These are phyloP conservation scores for Chenopodium suecicum DNA, from an alignment of 148 eudicot species.

Conservation along the genomic window DNA sequence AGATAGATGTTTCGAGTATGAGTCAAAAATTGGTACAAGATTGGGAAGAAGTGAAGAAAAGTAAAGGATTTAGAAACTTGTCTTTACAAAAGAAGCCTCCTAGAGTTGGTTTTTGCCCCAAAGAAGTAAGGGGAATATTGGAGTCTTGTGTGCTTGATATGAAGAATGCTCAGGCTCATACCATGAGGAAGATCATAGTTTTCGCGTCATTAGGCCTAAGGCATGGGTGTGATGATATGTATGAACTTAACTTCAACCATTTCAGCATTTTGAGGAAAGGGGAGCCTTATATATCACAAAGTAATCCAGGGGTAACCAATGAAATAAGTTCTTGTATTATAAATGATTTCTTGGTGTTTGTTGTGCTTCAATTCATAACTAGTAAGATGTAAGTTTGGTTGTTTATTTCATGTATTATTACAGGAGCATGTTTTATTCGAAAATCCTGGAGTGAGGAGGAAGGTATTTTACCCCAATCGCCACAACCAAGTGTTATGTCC, in stretches of 20 bases:
- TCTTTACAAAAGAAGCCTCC: constrained; percentile 33
- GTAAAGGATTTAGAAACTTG: background rate
- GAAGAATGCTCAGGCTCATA: constrained; percentile 41
- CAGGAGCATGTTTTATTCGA: constrained; percentile 40
- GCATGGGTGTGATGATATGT: constrained; percentile 44
- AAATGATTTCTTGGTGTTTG: background rate
- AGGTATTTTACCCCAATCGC: constrained; percentile 33
- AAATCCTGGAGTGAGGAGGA: constrained; percentile 35
- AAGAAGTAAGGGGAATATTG: constrained; percentile 33
- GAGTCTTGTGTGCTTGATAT: constrained; percentile 21
- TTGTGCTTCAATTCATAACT: background rate
- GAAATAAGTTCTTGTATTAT: background rate
- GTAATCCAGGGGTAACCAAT: constrained; percentile 29
- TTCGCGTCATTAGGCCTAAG: constrained; percentile 40
- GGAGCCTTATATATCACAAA: constrained; percentile 27
- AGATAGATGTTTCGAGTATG: background rate
- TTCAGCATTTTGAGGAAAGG: constrained; percentile 34
- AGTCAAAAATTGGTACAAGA: constrained; percentile 7
- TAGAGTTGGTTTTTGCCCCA: constrained; percentile 37
- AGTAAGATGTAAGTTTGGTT: background rate
- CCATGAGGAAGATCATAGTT: constrained; percentile 35
- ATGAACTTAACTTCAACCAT: constrained; percentile 37
- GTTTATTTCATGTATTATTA: background rate
- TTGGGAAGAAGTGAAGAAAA: constrained; percentile 5
- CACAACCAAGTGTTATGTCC: constrained; percentile 32